Conservation (phyloP, 2,329 filamentous ascomycete species). For the Scytalidium sp. region DNA sequence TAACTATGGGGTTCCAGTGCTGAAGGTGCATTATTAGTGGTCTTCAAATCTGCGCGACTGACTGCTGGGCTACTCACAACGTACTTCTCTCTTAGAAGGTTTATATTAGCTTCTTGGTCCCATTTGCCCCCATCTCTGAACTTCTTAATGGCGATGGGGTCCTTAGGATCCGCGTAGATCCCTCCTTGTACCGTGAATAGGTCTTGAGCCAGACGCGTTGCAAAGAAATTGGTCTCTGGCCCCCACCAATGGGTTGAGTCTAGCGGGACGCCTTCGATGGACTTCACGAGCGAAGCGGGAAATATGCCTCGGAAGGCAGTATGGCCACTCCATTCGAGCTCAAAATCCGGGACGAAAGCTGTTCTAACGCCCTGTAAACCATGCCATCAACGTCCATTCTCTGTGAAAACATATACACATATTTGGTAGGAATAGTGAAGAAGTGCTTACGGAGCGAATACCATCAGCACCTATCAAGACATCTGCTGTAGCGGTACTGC, state of each 20-base stretch:
- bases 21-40: constrained; percentile 2
- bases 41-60: not conserved
- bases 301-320: constrained; percentile 35
- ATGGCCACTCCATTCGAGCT: constrained; percentile 33
- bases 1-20: constrained; percentile 34
- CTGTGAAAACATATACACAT: no score
- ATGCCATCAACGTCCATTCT: no score
- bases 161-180: constrained; percentile 21
- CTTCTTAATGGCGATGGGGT: constrained; percentile 18
- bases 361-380: constrained; percentile 18
- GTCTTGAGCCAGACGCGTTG: constrained; percentile 22
- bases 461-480: constrained; percentile 34
- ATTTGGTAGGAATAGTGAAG: no score
- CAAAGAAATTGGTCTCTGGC: constrained; percentile 30
- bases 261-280: constrained; percentile 28
- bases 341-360: constrained; percentile 24
- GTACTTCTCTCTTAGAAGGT: constrained; percentile 25
- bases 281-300: constrained; percentile 26
- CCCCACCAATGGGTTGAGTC: constrained; percentile 35
- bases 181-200: constrained; percentile 30
- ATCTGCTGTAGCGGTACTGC: constrained; percentile 23
- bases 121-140: no score
- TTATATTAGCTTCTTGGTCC: constrained; percentile 25
- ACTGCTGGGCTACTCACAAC: constrained; percentile 12
- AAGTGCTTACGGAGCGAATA: no score